Base-by-base conservation (phyloP, 169 alveolate genomes). In the Cryptosporidium sp. region DNA sequence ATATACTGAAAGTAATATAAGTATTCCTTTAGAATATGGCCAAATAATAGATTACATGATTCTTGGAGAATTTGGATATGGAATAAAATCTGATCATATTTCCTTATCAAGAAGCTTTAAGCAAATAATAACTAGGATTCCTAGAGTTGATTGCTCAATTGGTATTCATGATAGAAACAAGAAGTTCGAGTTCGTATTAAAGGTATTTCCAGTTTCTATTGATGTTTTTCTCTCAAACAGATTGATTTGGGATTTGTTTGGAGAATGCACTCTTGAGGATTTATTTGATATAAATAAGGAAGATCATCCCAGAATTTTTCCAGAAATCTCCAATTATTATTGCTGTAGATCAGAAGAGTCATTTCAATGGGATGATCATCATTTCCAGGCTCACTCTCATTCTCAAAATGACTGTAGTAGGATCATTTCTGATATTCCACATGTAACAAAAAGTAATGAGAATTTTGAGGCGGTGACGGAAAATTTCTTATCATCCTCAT, bases 161-260 rank as follows among this genome's bases (percentile, higher is more conserved):
- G 72, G 72, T 1, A 65, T 65, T n/a, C 5, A 65, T 3, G 72
- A 65, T 23, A 65, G 23, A 1, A 60, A 60, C 53, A 35, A 26
- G 12, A 37, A 26, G 21, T 26, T 73, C n/a, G 86, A 73, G 35
- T 73, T 73, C 23, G 12, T 73, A 33, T 21, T 73, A 18, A 73
- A 73, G 45, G 58, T 73, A 10, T 21, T 56, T 21, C 86, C 86
- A 0, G 37, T 73, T 31, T 73, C 60, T 0, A 16, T 73, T 18
- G 42, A 73, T 33, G 7, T 23, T n/a, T 23, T 35, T 21, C 16
- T 56, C 21, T 73, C 86, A 58, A 73, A 73, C 23, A 73, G 33
- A 16, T 26, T 73, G 53, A 53, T 73, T 5, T 53, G 70, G 69
- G 48, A 56, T 31, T 33, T 56, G 37, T 51, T 31, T 26, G 71